Evolutionary conservation across 768 basidiomycete genomes (phyloP).

Genomic region (Gyrodon lividus): DNA sequence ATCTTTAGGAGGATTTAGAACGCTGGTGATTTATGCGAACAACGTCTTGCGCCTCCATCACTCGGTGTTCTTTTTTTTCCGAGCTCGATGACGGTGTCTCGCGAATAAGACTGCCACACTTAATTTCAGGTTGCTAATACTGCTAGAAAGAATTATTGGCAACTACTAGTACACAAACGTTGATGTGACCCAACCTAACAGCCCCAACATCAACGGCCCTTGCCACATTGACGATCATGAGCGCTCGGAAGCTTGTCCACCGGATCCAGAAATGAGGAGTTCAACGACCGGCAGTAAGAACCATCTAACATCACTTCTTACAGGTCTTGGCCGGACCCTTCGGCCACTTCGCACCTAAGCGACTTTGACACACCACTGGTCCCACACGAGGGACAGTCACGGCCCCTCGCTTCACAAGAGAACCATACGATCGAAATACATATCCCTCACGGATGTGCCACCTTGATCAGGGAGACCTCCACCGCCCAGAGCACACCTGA

Average conservation of each 20-base stretch:
- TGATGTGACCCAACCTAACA: too few relatives aligned
- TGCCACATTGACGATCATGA: conserved; percentile 7
- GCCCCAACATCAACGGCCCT: too few relatives aligned
- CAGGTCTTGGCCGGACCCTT: too few relatives aligned
- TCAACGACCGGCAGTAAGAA: background rate
- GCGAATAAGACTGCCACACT: too few relatives aligned
- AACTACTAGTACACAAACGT: too few relatives aligned
- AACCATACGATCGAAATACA: background rate
- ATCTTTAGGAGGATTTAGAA: too few relatives aligned
- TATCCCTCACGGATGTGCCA: background rate
- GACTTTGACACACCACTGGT: background rate
- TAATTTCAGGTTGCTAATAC: too few relatives aligned
- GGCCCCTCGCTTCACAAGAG: background rate
- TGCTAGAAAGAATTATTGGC: too few relatives aligned
- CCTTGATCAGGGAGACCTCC: conserved; percentile 2
- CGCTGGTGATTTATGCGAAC: background rate
- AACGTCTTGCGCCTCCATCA: too few relatives aligned
- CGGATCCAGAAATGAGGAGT: background rate
- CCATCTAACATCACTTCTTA: too few relatives aligned
- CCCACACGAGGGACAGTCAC: background rate
- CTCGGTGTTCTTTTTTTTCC: too few relatives aligned
- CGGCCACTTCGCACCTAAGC: background rate
- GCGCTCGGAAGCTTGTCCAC: conserved; percentile 1
- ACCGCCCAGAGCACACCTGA: conserved; percentile 2
- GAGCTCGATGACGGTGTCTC: too few relatives aligned